Evolutionary conservation across 2,329 filamentous ascomycete genomes (phyloP), one percentile per base, ranked within the genome.

Genomic region (Helotiales sp.): DNA sequence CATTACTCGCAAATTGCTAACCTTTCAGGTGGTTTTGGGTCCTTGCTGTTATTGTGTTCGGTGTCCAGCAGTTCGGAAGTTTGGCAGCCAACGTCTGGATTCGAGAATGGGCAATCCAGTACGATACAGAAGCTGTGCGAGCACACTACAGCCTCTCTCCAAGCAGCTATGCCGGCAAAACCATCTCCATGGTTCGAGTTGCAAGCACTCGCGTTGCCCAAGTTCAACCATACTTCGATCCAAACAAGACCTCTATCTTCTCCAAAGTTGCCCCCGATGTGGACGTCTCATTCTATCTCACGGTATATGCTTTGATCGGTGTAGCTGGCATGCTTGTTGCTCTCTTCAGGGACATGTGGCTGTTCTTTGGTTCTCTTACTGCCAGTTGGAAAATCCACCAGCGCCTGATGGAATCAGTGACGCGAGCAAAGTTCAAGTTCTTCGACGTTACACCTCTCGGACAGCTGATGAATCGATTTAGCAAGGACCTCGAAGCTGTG

Each of bases 401-500:
- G 71, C 84, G 87, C 40, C 83, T 99, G 63, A 91, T 99, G 78
- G 85, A 87, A 30, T 85, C 91, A 1, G 89, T 99, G 26, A 91
- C 93, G 15, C 89, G 94, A 72, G 96, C 96, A 32, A 95, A 93
- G 77, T 98, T 99, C 84, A 93, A 92, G 77, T 99, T 99, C 82
- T 99, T 99, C 76, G 96, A 99, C 76, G 91, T 95, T 1, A 99
- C 96, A 0, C 96, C 96, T 2, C 86, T 98, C 0, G 96, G 96
- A 13, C 95, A 97, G 79, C 85, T 99, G 75, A 98, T 98, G 90
- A 99, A 99, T 80, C 89, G 96, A 22, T 99, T 99, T 81, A 98
- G 95, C 78, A 98, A 98, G 80, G 96, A 99, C 78, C 87, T 99
- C 15, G 94, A 99, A 78, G 89, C 93, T 11, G 86, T 99, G 22